Evolutionary conservation across 2,329 filamentous ascomycete species (phyloP).

Genomic region (Colletotrichum zoysiae): DNA sequence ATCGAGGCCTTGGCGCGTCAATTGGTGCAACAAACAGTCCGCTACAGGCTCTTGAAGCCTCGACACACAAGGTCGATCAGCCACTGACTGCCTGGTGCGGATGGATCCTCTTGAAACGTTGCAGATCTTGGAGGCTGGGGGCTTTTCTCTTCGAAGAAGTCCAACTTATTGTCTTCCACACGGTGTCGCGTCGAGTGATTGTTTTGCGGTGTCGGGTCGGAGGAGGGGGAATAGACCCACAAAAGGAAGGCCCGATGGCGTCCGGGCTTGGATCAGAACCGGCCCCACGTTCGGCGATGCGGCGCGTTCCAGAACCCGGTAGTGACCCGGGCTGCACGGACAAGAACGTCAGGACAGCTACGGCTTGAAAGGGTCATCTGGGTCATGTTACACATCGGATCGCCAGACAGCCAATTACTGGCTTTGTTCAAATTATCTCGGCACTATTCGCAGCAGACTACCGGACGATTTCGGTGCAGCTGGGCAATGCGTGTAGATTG

Average conservation of each 20-base stretch:
- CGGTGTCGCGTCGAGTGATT: conserved; percentile 44
- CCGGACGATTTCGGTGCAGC: neutral
- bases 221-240: neutral
- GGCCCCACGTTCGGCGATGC: neutral
- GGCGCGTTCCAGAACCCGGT: neutral
- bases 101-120: too few species aligned
- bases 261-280: neutral
- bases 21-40: too few species aligned
- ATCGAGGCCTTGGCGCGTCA: neutral
- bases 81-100: too few species aligned
- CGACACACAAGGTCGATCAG: too few species aligned
- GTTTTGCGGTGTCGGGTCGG: neutral
- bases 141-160: conserved; percentile 38
- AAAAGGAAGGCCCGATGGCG: neutral
- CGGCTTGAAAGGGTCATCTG: neutral
- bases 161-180: conserved; percentile 47
- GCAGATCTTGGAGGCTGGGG: too few species aligned
- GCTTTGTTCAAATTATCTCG: neutral
- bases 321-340: neutral
- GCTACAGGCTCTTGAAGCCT: too few species aligned
- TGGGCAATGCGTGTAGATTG: neutral
- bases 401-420: neutral
- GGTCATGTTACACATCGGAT: neutral
- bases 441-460: neutral
- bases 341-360: neutral